Conservation (phyloP, 2,329 filamentous ascomycete species). For the Gnomoniopsis smithogilvyi region DNA sequence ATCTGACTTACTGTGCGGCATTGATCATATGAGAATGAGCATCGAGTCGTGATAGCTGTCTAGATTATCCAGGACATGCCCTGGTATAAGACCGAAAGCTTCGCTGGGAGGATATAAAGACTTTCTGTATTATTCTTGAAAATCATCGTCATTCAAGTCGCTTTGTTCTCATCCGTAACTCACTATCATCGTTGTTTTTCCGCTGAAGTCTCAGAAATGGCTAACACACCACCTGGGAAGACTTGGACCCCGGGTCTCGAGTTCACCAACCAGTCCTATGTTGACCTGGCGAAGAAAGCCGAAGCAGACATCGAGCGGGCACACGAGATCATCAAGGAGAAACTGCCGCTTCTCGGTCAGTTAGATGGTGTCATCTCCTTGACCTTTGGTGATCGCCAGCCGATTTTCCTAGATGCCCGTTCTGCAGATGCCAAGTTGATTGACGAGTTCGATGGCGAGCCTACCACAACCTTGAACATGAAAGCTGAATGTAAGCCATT, state of each 20-base stretch:
- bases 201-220: conserved; percentile 15
- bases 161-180: neutral
- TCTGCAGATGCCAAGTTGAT: conserved; percentile 20
- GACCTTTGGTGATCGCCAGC: conserved; percentile 19
- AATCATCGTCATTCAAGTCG: too few species aligned
- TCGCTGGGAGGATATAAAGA: too few species aligned
- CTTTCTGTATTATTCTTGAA: too few species aligned
- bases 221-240: conserved; percentile 21
- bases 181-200: neutral
- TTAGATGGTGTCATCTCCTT: conserved; percentile 22
- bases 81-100: too few species aligned
- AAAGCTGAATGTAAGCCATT: conserved; percentile 20
- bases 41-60: too few species aligned
- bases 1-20: too few species aligned
- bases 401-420: conserved; percentile 25
- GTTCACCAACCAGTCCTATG: conserved; percentile 21
- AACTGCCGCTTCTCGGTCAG: conserved; percentile 21
- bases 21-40: too few species aligned
- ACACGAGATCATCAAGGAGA: conserved; percentile 21
- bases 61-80: too few species aligned
- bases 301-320: conserved; percentile 19
- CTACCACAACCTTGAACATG: conserved; percentile 22
- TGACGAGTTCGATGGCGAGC: conserved; percentile 20
- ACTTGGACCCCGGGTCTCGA: conserved; percentile 21
- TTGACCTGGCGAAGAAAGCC: conserved; percentile 14